Evolutionary conservation across 2,329 filamentous ascomycete genomes (phyloP).

Genomic region (Talaromyces amestolkiae): DNA sequence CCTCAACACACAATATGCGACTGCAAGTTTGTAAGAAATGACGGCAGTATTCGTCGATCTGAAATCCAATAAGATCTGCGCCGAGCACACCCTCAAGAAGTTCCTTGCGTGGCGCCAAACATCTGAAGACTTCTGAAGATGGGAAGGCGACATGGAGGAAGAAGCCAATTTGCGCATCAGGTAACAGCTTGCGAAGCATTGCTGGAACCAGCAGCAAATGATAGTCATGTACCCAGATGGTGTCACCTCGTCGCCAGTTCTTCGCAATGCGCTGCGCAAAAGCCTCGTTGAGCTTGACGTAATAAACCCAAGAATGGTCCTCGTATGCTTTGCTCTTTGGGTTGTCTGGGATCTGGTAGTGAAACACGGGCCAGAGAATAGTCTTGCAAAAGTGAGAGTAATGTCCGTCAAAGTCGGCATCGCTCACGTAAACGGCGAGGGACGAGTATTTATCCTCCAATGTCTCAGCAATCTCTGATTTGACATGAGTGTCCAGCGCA

Average conservation of each 20-base stretch:
- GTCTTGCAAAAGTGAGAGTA: conserved; percentile 97
- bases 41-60: conserved; percentile 86
- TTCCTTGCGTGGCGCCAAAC: conserved; percentile 79
- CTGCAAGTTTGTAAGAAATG: conserved; percentile 97
- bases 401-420: conserved; percentile 91
- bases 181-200: conserved; percentile 81
- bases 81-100: conserved; percentile 90
- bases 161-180: conserved; percentile 92
- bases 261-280: conserved; percentile 88
- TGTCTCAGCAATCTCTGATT: conserved; percentile 77
- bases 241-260: conserved; percentile 90
- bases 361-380: conserved; percentile 95
- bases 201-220: conserved; percentile 83
- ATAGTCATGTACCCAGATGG: conserved; percentile 95
- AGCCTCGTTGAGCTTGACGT: conserved; percentile 85
- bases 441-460: conserved; percentile 79
- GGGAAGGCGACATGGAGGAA: conserved; percentile 95
- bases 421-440: conserved; percentile 78
- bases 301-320: conserved; percentile 95
- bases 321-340: conserved; percentile 98
- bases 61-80: conserved; percentile 88
- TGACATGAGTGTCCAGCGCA: conserved; percentile 70
- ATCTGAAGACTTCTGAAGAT: conserved; percentile 93
- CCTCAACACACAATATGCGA: conserved; percentile 84
- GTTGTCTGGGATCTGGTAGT: conserved; percentile 96